Evolutionary conservation across 2,329 filamentous ascomycete species (phyloP).

Genomic region (Rosellinia necatrix): DNA sequence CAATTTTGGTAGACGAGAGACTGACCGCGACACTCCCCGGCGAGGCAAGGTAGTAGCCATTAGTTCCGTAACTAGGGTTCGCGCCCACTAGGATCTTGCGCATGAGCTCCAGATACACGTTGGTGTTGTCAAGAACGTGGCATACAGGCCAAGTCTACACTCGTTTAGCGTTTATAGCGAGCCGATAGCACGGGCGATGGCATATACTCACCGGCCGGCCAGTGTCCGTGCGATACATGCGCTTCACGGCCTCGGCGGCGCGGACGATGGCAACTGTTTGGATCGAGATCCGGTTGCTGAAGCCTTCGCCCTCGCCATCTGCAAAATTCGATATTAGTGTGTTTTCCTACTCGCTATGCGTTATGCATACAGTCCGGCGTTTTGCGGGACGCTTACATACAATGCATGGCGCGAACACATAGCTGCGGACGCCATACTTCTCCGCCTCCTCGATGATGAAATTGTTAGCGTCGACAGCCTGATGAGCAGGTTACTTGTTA

Average conservation of each 20-base stretch:
- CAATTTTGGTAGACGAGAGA: background rate
- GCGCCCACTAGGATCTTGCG: conserved; percentile 48
- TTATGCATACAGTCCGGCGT: background rate
- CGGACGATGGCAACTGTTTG: conserved; percentile 54
- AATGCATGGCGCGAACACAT: conserved; percentile 59
- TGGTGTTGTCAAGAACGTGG: conserved; percentile 53
- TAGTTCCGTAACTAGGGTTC: conserved; percentile 45
- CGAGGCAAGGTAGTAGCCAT: conserved; percentile 56
- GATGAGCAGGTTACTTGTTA: background rate
- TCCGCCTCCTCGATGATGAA: conserved; percentile 50
- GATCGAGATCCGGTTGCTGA: conserved; percentile 56
- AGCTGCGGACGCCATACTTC: conserved; percentile 49
- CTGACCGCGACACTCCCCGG: conserved; percentile 48
- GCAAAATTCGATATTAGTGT: background rate
- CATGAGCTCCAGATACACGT: conserved; percentile 52
- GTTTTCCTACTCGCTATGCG: background rate
- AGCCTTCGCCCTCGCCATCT: conserved; percentile 53
- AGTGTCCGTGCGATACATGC: conserved; percentile 49
- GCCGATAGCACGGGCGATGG: too few species aligned
- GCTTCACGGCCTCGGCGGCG: conserved; percentile 47
- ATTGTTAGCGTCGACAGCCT: conserved; percentile 49
- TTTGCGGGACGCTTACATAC: conserved; percentile 45
- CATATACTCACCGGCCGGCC: conserved; percentile 41
- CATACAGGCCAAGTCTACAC: conserved; percentile 57
- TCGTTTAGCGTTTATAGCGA: conserved; percentile 10